Base-by-base conservation (phyloP, 139 green algal species). In the Picochlorum sp. region DNA sequence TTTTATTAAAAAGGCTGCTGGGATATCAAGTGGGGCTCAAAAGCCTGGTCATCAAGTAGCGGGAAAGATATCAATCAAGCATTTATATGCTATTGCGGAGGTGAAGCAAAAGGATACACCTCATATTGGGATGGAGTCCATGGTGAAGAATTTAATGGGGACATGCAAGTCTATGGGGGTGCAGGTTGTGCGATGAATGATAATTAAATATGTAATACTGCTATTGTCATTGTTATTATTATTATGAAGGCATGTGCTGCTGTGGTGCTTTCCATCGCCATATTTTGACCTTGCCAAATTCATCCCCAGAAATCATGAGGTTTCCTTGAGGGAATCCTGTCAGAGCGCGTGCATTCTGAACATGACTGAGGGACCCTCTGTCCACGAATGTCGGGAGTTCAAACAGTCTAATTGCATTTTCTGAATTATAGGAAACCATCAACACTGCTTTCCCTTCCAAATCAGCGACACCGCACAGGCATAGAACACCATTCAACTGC, bases 101-200 rank as follows among this genome's bases (percentile, higher is more conserved):
- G 45, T 89, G 8, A 98, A 98, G 78, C 78, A 90, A 68, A 45
- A 68, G 6, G 92, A 98, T 73, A 72, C 57, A 31, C 74, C 81
- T 3, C 60, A 81, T 58, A 60, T 96, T 21, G 52, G 73, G 6
- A 58, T 98, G 58, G 55, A 88, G 41, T 80, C 81, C 6, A 77
- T 96, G 15, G 83, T 80, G 26, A 86, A 82, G 34, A 77, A 57
- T 26, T 74, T 98, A 24, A 84, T 94, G 50, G 81, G 76, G 10
- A 88, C 86, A 2, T 94, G 86, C 64, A 72, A 73, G 54, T 91
- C 82, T 58, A 97, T 98, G 92, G 92, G 92, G 0, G 79, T 98
- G 9, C 63, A 68, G 3, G 90, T 98, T 34, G 85, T 54, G n/a
- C 6, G 13, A 92, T 64, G 54, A 65, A 18, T 60, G 34, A 41